Base-by-base conservation (phyloP, 164 flowering plant genomes). In the Houttuynia cordata region DNA sequence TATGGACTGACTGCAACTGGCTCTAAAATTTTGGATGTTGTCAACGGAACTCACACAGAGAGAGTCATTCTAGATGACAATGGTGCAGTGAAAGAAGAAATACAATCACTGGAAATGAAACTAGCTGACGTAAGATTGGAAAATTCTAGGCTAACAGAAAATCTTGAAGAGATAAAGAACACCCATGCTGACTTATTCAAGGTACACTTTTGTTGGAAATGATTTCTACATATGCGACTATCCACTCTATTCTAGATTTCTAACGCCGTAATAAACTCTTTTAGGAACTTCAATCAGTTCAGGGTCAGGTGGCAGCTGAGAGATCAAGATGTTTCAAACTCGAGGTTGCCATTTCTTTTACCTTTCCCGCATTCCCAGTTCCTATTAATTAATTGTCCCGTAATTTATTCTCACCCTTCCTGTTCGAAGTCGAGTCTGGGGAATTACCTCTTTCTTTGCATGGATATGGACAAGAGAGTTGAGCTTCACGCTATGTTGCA, bases 301-400 rank as follows among this genome's bases (percentile, higher is more conserved):
- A 81, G 78, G 88, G 81, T 66, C 99, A 91, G 75, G 76, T 94
- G 54, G 67, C 66, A 53, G 66, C 81, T 34, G 99, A 94, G 80
- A 78, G 83, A 75, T 85, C 93, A 70, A 81, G 96, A 83, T 94
- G 99, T 74, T 79, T 78, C 70, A 85, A 91, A 64, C 73, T 91
- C 40, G 97, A 94, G 97, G 99, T 93, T 10, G 61, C 64, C 49
- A 51, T 56, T 24, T 62, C 13, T 20, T 53, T 20, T 58, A 30
- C 9, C 18, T 9, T 58, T 13, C 21, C 40, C 8, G 50, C 10
- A 17, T 61, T n/a, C n/a, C n/a, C n/a, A n/a, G n/a, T n/a, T n/a
- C n/a, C 37, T 30, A 2, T 6, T 30, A 30, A 30, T 30, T 30
- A n/a, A n/a, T 30, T 30, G 6, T 30, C 37, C 6, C 37, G 37